Evolutionary conservation across 305 asterid species (phyloP), one percentile per base, ranked within the genome.

Genomic region (Vinca major): DNA sequence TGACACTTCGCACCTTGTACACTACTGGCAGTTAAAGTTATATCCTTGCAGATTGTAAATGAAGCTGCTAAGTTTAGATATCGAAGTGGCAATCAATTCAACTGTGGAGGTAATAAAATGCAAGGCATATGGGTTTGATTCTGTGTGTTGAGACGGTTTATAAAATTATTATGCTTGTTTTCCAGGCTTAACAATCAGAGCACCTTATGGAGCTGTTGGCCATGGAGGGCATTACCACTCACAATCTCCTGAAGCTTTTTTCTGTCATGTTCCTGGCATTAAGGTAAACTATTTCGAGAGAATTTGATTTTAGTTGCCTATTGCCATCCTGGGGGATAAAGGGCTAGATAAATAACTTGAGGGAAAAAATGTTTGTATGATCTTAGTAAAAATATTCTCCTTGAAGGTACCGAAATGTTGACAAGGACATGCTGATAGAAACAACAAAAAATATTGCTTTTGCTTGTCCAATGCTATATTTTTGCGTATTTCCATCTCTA

Each of bases 151-250:
- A 73, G 17, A 49, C 51, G 33, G 63, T 16, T 51, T 21, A 4
- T 33, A 11, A 49, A 66, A 47, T 26, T 26, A 26, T 63, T 55
- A 10, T 54, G 8, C 51, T 49, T 56, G 49, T 48, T 74, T 69
- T 65, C 65, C 80, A 92, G 98, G 98, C 63, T 86, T 92, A 74
- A 92, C 97, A 56, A 87, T 92, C 70, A 83, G 98, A 82, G 86
- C 98, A 68, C 97, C 98, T 64, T 92, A 92, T 80, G 98, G 98
- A 79, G 98, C 98, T 66, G 98, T 92, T 33, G 98, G 98, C 52
- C 98, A 92, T 52, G 98, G 98, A n/a, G 98, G 97, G 67, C 98
- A 92, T 78, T 92, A 92, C 85, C 98, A 92, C 78, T 92, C 98
- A 20, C 98, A 90, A 69, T 92, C 98, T 67, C 97, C 98, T 14